Conservation (phyloP, 495 filamentous ascomycete species). For the Hypoxylon lenormandii region DNA sequence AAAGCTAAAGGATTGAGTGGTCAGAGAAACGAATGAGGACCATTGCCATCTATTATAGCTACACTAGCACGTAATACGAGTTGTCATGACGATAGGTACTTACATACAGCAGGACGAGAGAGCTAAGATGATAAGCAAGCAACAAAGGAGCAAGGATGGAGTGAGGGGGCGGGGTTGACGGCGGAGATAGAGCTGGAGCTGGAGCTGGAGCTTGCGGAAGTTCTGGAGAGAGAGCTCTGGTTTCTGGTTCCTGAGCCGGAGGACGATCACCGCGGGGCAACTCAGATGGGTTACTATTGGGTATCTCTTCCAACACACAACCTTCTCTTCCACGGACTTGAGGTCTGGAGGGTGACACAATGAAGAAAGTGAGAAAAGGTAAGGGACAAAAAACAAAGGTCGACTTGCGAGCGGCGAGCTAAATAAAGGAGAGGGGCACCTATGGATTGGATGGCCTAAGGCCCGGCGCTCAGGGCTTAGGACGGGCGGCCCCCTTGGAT, state of each 20-base stretch:
- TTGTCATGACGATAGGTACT: constrained; percentile 28
- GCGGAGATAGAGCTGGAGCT: constrained; percentile 12
- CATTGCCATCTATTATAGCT: constrained; percentile 14
- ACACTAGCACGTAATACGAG: constrained; percentile 18
- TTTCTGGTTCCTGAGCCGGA: constrained; percentile 35
- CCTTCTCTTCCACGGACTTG: constrained; percentile 20
- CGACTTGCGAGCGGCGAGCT: constrained; percentile 14
- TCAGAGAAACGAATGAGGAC: constrained; percentile 12
- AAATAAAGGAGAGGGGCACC: constrained; percentile 31
- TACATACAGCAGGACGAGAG: constrained; percentile 27
- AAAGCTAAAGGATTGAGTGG: constrained; percentile 16
- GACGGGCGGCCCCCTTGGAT: constrained; percentile 6
- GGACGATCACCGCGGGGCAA: constrained; percentile 41
- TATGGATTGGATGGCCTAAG: not conserved
- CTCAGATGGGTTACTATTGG: not conserved
- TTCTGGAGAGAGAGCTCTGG: constrained; percentile 27
- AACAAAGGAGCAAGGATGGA: constrained; percentile 28
- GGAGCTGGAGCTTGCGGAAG: constrained; percentile 36
- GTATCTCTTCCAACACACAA: constrained; percentile 16
- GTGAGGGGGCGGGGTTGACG: constrained; percentile 45
- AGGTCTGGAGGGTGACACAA: not conserved
- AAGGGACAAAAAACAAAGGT: constrained; percentile 21
- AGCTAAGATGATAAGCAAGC: constrained; percentile 18
- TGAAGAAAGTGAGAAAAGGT: not conserved
- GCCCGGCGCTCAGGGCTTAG: not conserved